Evolutionary conservation across 768 basidiomycete species (phyloP), one percentile per base, ranked within the genome.

Genomic region (Neoboletus magnificus): DNA sequence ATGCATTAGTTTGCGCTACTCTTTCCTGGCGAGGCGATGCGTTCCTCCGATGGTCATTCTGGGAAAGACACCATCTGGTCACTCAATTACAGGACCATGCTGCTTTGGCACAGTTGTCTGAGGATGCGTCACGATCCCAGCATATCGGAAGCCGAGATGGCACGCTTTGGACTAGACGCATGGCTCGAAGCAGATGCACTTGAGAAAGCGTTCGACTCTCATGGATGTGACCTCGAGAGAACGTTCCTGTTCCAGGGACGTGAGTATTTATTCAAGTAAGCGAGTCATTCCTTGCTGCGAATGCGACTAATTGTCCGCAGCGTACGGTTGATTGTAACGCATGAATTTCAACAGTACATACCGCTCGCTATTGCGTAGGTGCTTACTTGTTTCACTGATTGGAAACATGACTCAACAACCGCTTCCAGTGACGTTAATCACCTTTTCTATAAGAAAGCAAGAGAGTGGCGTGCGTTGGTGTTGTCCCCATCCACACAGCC

Each of bases 201-300:
- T 29, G 89, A 91, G 65, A 70, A 74, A 32, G 81, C 82, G 27
- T 68, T 90, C 54, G 77, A 86, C 61, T 70, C 69, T 22, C 89
- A 91, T 63, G 82, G 80, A 0, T 91, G 89, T 66, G 74, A 73
- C 15, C 75, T 88, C 41, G 89, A 90, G 69, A 74, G 82, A 58
- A 77, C 85, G 10, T 88, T 81, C 62, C 73, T 91, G 25, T 90
- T 81, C 63, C 81, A 84, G 48, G 87, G 84, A 39, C 76, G 87
- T 44, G 89, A 90, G 61, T 86, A 82, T 61, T 74, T 91, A 27
- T 90, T 89, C 76, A 89, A 89, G 89, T 89, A 66, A 69, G 86
- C 72, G 25, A 13, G 15, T 23, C 27, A 23, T 42, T 36, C 29
- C 37, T 50, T 50, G 32, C 40, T 41, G 46, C n/a, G 44, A 42